Evolutionary conservation across 2,329 filamentous ascomycete species (phyloP).

Genomic region (Beauveria rudraprayagi): DNA sequence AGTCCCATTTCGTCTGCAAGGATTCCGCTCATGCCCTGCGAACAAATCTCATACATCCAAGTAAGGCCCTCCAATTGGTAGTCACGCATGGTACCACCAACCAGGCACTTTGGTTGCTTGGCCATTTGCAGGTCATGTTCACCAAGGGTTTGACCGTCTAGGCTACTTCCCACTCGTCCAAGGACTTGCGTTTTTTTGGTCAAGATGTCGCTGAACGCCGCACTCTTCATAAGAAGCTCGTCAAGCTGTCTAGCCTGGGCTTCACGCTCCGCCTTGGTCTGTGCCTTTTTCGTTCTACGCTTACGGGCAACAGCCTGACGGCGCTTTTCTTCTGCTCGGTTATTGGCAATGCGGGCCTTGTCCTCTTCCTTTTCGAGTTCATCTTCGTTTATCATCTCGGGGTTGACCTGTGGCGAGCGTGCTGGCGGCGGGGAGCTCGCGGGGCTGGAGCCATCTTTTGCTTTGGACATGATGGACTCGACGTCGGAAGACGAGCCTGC

Average conservation of each 20-base stretch:
- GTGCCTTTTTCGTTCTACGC: conserved; percentile 39
- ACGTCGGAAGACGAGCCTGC: conserved; percentile 23
- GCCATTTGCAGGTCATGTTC: conserved; percentile 70
- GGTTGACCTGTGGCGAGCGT: not conserved
- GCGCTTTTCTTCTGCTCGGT: conserved; percentile 41
- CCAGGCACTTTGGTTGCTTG: conserved; percentile 75
- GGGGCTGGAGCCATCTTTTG: conserved; percentile 10
- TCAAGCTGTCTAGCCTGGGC: conserved; percentile 52
- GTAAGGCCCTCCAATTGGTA: conserved; percentile 93
- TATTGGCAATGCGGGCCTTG: conserved; percentile 27
- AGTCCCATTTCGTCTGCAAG: conserved; percentile 92
- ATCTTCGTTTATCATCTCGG: conserved; percentile 15
- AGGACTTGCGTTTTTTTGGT: conserved; percentile 56
- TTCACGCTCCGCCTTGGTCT: conserved; percentile 47
- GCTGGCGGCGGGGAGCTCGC: conserved; percentile 13
- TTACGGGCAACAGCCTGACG: conserved; percentile 31
- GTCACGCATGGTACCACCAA: conserved; percentile 82
- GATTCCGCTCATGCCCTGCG: conserved; percentile 83
- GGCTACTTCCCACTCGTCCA: conserved; percentile 51
- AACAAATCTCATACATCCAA: conserved; percentile 80
- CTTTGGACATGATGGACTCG: conserved; percentile 20
- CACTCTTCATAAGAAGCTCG: conserved; percentile 50
- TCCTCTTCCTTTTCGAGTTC: conserved; percentile 29
- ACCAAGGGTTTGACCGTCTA: conserved; percentile 52
- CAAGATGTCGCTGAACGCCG: conserved; percentile 53